Percentiles rank a stretch among this genome's conserved stretches.
phyloP scores from a whole-genome alignment of 1,284 basidiomycete genomes.

The Porogramme epimiltina region DNA sequence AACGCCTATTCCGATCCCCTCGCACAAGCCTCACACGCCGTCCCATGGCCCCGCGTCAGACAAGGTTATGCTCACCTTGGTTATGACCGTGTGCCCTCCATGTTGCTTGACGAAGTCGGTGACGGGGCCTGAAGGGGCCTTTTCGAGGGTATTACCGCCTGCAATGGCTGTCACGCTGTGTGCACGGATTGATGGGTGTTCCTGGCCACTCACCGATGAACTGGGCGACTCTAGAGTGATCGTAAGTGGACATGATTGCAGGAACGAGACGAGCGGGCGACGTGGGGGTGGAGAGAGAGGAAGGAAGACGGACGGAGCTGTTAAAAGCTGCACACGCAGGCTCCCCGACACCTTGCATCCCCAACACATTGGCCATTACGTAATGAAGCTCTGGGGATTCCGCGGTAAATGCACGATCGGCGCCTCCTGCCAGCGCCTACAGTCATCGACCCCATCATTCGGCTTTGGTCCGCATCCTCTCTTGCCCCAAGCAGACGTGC shows the following conservation, averaged over 20 bases:
- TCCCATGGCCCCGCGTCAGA: background rate
- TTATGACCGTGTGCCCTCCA: conserved; percentile 98
- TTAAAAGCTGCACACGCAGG: conserved; percentile 8
- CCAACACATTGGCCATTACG: conserved; percentile 24
- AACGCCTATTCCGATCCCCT: background rate
- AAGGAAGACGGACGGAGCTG: conserved; percentile 14
- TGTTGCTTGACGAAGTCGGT: conserved; percentile 91
- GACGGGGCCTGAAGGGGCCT: conserved; percentile 78
- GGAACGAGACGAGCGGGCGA: conserved; percentile 1
- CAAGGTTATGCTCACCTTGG: conserved; percentile 66
- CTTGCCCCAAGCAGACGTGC: no score
- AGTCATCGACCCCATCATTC: no score
- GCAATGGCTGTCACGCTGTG: conserved; percentile 13
- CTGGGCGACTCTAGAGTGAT: conserved; percentile 81
- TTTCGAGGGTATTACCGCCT: conserved; percentile 94
- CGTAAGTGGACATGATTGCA: conserved; percentile 61
- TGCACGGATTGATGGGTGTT: background rate
- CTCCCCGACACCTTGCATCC: conserved; percentile 19
- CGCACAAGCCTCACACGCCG: background rate
- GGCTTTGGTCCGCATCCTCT: no score
- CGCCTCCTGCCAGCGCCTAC: background rate
- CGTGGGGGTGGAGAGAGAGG: conserved; percentile 7
- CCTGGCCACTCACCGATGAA: conserved; percentile 70
- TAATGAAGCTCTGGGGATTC: conserved; percentile 19
- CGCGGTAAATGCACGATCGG: conserved; percentile 13